Conservation (phyloP, 352 stramenopile genomes). For the Halophytophthora batemanensis region DNA sequence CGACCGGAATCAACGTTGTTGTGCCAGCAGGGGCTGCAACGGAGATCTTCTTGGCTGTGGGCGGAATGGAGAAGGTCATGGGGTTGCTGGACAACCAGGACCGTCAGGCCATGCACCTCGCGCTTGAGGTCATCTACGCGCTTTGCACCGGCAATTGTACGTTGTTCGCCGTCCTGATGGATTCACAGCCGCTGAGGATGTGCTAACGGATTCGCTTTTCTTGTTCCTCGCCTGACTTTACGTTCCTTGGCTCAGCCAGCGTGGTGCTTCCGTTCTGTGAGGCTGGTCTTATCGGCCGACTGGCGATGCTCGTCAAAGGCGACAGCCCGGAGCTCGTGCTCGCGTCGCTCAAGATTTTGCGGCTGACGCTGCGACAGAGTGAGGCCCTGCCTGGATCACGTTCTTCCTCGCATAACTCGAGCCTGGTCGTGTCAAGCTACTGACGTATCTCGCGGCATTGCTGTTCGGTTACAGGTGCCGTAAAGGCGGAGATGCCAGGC, state of each 20-base stretch:
- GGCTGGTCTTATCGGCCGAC: conserved; percentile 34
- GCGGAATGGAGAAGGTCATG: conserved; percentile 52
- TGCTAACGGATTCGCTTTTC: background rate
- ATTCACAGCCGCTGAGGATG: background rate
- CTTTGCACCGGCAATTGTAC: conserved; percentile 49
- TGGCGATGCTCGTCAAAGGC: conserved; percentile 31
- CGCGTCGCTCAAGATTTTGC: conserved; percentile 48
- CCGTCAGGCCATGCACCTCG: conserved; percentile 35
- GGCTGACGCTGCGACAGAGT: conserved; percentile 49
- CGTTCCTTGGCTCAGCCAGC: conserved; percentile 15
- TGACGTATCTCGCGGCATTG: too few species aligned
- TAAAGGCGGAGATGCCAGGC: conserved; percentile 30
- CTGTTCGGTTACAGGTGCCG: conserved; percentile 17
- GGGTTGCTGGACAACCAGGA: conserved; percentile 28
- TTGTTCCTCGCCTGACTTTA: background rate
- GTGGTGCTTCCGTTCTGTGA: conserved; percentile 45
- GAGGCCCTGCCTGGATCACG: conserved; percentile 1
- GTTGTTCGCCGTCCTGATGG: conserved; percentile 1
- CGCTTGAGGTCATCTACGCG: conserved; percentile 49
- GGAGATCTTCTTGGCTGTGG: conserved; percentile 45
- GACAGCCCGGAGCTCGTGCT: conserved; percentile 34
- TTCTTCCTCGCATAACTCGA: background rate
- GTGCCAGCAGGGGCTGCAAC: conserved; percentile 30
- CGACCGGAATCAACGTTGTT: background rate
- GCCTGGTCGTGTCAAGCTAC: too few species aligned